phyloP scores from a whole-genome alignment of 2,329 filamentous ascomycete genomes.

The Scytalidium sp. region DNA sequence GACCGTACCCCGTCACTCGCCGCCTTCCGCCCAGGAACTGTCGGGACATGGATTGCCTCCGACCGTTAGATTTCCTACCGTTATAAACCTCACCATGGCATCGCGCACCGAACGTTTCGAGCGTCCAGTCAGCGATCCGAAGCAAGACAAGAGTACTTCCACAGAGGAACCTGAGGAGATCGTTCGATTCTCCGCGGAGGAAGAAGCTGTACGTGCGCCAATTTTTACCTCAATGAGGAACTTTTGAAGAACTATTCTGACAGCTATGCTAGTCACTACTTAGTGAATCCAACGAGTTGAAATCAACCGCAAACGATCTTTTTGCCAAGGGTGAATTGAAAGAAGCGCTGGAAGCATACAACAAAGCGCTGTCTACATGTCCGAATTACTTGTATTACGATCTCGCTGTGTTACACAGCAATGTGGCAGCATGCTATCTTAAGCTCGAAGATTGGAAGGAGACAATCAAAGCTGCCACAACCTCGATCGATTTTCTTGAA shows the following conservation, averaged over 20 bases:
- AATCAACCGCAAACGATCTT: slow-evolving; percentile 73
- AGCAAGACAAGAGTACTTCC: slow-evolving; percentile 6
- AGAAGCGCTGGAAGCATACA: slow-evolving; percentile 78
- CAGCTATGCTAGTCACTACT: slow-evolving; percentile 55
- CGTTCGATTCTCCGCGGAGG: slow-evolving; percentile 35
- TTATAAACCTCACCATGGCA: slow-evolving; percentile 20
- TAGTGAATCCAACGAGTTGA: slow-evolving; percentile 68
- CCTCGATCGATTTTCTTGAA: slow-evolving; percentile 71
- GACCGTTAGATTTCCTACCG: slow-evolving; percentile 1
- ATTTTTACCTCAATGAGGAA: background rate
- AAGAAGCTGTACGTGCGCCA: slow-evolving; percentile 38
- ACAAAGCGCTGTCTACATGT: slow-evolving; percentile 73
- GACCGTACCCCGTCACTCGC: too few relatives aligned
- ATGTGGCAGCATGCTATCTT: slow-evolving; percentile 84
- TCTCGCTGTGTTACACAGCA: slow-evolving; percentile 80
- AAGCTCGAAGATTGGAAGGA: slow-evolving; percentile 85
- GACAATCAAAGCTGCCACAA: slow-evolving; percentile 69
- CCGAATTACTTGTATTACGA: slow-evolving; percentile 87
- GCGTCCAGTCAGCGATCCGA: slow-evolving; percentile 18
- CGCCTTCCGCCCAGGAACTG: too few relatives aligned
- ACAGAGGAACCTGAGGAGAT: slow-evolving; percentile 21
- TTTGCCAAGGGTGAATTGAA: slow-evolving; percentile 71
- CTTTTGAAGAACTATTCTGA: background rate
- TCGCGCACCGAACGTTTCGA: slow-evolving; percentile 28
- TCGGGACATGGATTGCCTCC: too few relatives aligned